phyloP scores from a whole-genome alignment of 805 yeast genomes.

The Candida stauntonica region DNA sequence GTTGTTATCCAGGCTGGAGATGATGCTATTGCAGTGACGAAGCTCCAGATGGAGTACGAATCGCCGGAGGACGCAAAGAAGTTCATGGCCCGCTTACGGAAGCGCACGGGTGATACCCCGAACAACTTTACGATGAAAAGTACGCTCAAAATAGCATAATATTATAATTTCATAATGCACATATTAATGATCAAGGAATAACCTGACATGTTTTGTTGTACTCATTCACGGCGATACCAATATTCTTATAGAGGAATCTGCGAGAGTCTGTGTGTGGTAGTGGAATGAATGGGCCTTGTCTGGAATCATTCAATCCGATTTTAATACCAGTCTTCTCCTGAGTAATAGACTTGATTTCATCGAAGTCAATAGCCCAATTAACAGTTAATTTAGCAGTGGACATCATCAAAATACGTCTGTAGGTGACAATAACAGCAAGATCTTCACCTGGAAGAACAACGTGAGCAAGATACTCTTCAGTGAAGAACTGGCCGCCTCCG shows the following conservation, averaged over 20 bases:
- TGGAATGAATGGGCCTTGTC: slow-evolving; percentile 73
- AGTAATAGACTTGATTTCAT: slow-evolving; percentile 62
- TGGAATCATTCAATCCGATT: slow-evolving; percentile 52
- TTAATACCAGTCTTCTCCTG: slow-evolving; percentile 77
- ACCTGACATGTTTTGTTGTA: slow-evolving; percentile 70
- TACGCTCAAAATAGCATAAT: background rate
- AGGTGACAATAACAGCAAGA: slow-evolving; percentile 70
- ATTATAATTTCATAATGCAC: background rate
- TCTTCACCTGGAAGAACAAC: slow-evolving; percentile 78
- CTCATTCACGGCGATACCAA: slow-evolving; percentile 76
- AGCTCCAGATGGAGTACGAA: slow-evolving; percentile 53
- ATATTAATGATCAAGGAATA: slow-evolving; percentile 21
- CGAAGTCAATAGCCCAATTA: slow-evolving; percentile 70
- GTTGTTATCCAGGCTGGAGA: slow-evolving; percentile 41
- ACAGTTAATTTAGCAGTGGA: slow-evolving; percentile 54
- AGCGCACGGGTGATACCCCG: slow-evolving; percentile 40
- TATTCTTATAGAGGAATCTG: slow-evolving; percentile 61
- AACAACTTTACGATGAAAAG: slow-evolving; percentile 9
- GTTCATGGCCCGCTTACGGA: slow-evolving; percentile 41
- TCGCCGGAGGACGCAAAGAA: slow-evolving; percentile 39
- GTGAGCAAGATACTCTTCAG: slow-evolving; percentile 82
- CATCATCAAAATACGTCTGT: slow-evolving; percentile 62
- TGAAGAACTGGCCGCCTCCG: slow-evolving; percentile 71
- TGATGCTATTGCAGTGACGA: slow-evolving; percentile 35
- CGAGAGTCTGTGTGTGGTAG: slow-evolving; percentile 64